Percentiles rank a stretch among this genome's conserved stretches.
Conservation (phyloP, 2,329 filamentous ascomycete species). For the Aureobasidium sp. region DNA sequence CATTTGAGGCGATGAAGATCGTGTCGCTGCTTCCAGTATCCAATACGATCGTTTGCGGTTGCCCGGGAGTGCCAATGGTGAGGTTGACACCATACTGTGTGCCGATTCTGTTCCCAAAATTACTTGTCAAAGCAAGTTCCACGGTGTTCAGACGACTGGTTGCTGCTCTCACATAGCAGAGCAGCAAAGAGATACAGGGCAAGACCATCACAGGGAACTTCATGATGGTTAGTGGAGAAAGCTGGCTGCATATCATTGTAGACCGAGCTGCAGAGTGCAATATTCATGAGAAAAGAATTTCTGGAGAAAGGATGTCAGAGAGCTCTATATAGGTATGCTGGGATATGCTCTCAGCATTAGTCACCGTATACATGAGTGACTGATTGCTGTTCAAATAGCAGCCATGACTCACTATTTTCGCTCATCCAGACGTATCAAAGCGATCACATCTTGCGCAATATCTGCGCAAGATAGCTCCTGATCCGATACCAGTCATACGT, state of each 20-base stretch:
- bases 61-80: constrained; percentile 29
- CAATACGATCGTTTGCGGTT: constrained; percentile 27
- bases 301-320: background rate
- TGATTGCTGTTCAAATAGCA: background rate
- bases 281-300: background rate
- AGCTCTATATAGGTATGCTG: background rate
- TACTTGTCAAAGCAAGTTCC: background rate
- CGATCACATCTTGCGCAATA: background rate
- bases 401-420: background rate
- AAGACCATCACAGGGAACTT: background rate
- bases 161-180: background rate
- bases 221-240: background rate
- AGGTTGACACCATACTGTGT: constrained; percentile 12
- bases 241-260: background rate
- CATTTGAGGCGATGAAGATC: constrained; percentile 26
- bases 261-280: background rate
- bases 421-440: background rate
- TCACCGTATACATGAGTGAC: background rate
- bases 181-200: background rate
- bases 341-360: background rate
- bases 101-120: background rate
- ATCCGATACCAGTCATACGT: background rate
- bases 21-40: constrained; percentile 31
- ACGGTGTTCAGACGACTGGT: background rate
- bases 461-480: background rate